Evolutionary conservation across 208 protist species (phyloP), one percentile per base, ranked within the genome.

Genomic region (Crithidia acanthocephali): DNA sequence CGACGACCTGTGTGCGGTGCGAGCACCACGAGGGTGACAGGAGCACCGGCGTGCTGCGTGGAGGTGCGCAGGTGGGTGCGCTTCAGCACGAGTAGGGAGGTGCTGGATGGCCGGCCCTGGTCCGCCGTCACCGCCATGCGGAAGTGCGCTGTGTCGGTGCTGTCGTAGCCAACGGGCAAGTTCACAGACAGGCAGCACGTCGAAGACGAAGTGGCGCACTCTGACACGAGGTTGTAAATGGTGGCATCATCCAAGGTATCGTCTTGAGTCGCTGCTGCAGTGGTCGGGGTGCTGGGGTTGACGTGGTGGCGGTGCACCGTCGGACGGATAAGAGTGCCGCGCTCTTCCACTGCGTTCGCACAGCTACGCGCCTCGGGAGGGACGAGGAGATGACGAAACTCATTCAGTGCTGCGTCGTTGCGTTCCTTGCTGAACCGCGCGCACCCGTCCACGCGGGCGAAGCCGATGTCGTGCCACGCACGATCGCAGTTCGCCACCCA

Each of bases 1-100:
- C 91, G 77, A 20, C 94, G 79, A 1, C 94, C 94, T 1, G 92
- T 96, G 48, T 77, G 74, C 0, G 89, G 90, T 13, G 70, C 33
- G 0, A 96, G 74, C 23, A 81, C 66, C 28, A 94, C 80, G 32
- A 82, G 68, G 25, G 88, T 91, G 32, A 92, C 88, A 1, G 90
- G 79, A 7, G 70, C n/a, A 47, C 45, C 6, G 2, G 33, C 20
- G 15, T 11, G 0, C 1, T 16, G 8, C 22, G 68, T 33, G 20
- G 11, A 18, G 35, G 40, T 32, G 7, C 10, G 2, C 15, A 78
- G 35, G 44, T 63, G 58, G 37, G 58, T 68, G 27, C 58, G 75
- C 48, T 50, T 42, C 28, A 80, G 32, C 51, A 74, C 63, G 33
- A 72, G 44, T 37, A 74, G 16, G 16, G 59, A 67, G 18, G 70